These are phyloP conservation scores for Sungouiella blattae DNA, from an alignment of 805 yeast species.

Conservation along the genomic window DNA sequence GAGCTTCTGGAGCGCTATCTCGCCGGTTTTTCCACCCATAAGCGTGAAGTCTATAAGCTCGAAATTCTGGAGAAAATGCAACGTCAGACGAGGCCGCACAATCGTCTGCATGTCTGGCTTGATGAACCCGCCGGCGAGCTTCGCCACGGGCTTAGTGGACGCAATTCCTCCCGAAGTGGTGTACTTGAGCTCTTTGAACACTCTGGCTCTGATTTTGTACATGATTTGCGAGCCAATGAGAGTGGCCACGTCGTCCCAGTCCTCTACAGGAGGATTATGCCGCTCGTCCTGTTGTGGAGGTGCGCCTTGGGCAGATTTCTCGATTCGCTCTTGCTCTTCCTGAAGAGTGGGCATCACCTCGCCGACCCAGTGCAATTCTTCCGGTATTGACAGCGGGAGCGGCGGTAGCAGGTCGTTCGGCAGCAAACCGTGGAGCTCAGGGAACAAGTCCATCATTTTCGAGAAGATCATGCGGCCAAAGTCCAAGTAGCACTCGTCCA, in stretches of 20 bases:
- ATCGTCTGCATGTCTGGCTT: slow-evolving; percentile 89
- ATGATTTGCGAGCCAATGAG: slow-evolving; percentile 64
- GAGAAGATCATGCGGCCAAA: slow-evolving; percentile 62
- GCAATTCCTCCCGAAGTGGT: slow-evolving; percentile 90
- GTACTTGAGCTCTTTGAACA: slow-evolving; percentile 60
- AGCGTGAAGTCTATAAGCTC: slow-evolving; percentile 79
- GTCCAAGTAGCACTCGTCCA: slow-evolving; percentile 89
- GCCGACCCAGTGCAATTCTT: slow-evolving; percentile 29
- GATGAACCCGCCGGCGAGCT: slow-evolving; percentile 77
- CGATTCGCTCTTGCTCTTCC: slow-evolving; percentile 8
- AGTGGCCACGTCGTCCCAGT: slow-evolving; percentile 80
- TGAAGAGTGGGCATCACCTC: slow-evolving; percentile 11
- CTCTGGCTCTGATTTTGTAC: slow-evolving; percentile 47
- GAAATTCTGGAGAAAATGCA: slow-evolving; percentile 55
- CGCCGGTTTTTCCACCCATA: slow-evolving; percentile 87
- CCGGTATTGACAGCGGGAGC: slow-evolving; percentile 38
- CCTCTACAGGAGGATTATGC: slow-evolving; percentile 9
- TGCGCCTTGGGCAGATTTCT: slow-evolving; percentile 6
- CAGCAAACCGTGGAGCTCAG: slow-evolving; percentile 32
- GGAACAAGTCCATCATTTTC: slow-evolving; percentile 42
- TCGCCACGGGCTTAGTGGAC: slow-evolving; percentile 72
- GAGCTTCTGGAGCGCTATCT: slow-evolving; percentile 47
- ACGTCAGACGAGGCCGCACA: slow-evolving; percentile 47
- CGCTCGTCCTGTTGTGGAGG: neutral
- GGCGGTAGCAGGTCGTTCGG: slow-evolving; percentile 37